These are phyloP conservation scores for Macadamia tetraphylla DNA, from an alignment of 164 flowering plant species.

Conservation along the genomic window DNA sequence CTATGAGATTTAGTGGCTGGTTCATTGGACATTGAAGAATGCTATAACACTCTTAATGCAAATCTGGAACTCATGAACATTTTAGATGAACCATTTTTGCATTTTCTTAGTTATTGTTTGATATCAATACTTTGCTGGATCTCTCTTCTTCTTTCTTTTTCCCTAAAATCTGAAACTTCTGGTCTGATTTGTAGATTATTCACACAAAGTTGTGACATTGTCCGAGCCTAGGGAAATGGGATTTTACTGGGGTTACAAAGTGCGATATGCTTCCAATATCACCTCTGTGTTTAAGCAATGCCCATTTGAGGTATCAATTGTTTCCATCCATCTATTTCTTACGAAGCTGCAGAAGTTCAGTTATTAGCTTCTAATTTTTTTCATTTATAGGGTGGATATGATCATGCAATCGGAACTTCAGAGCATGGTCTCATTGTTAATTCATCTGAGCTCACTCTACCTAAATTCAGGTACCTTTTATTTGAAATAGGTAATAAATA, in stretches of 20 bases:
- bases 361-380: slow-evolving; percentile 4
- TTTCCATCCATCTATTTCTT: slow-evolving; percentile 1
- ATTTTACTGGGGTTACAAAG: slow-evolving; percentile 90
- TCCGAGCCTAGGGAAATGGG: slow-evolving; percentile 74
- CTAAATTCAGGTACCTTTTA: slow-evolving; percentile 62
- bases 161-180: neutral
- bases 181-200: slow-evolving; percentile 31
- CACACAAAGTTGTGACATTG: slow-evolving; percentile 55
- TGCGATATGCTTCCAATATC: slow-evolving; percentile 81
- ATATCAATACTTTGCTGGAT: neutral
- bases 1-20: too few relatives aligned
- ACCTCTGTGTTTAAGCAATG: slow-evolving; percentile 62
- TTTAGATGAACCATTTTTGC: neutral
- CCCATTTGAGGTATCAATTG: slow-evolving; percentile 60
- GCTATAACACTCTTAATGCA: neutral
- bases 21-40: neutral
- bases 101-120: neutral
- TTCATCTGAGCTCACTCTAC: slow-evolving; percentile 72
- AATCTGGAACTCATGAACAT: neutral
- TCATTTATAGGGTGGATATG: slow-evolving; percentile 73
- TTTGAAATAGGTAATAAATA: too few relatives aligned
- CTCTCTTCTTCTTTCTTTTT: neutral
- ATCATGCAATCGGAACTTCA: slow-evolving; percentile 83
- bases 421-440: slow-evolving; percentile 72
- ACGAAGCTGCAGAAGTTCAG: neutral